Evolutionary conservation across 768 basidiomycete genomes (phyloP).

Genomic region (Tylopilus felleus): DNA sequence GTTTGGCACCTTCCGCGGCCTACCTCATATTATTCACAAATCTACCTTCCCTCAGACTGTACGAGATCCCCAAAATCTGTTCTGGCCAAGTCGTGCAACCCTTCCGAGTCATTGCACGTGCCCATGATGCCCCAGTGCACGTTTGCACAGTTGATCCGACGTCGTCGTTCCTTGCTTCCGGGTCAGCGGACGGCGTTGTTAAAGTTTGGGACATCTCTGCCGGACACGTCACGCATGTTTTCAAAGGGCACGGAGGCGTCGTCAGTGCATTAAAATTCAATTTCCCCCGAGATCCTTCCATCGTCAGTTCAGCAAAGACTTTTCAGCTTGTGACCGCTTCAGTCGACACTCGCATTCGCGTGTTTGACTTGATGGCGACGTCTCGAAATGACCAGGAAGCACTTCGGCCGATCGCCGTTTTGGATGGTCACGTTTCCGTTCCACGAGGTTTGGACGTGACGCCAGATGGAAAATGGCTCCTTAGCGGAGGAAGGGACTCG

Average conservation of each 20-base stretch:
- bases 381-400: conserved; percentile 52
- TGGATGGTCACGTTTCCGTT: conserved; percentile 95
- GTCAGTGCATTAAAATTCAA: conserved; percentile 88
- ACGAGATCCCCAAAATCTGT: conserved; percentile 61
- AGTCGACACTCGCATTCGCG: conserved; percentile 86
- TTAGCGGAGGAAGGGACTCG: conserved; percentile 90
- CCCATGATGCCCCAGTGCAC: conserved; percentile 93
- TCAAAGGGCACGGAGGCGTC: conserved; percentile 97
- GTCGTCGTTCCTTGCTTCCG: conserved; percentile 89
- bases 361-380: conserved; percentile 81
- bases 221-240: conserved; percentile 90
- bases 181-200: conserved; percentile 93
- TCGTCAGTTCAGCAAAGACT: conserved; percentile 42
- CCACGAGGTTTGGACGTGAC: conserved; percentile 88
- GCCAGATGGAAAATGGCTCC: conserved; percentile 80
- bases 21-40: conserved; percentile 80
- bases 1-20: conserved; percentile 70
- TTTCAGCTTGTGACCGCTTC: conserved; percentile 90
- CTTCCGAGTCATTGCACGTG: conserved; percentile 70
- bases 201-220: conserved; percentile 93
- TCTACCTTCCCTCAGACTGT: conserved; percentile 78
- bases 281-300: conserved; percentile 62
- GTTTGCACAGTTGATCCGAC: conserved; percentile 82
- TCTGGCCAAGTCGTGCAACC: conserved; percentile 58
- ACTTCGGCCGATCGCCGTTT: conserved; percentile 68